Conservation (phyloP, 768 basidiomycete species). For the Phylloporus scabripes region DNA sequence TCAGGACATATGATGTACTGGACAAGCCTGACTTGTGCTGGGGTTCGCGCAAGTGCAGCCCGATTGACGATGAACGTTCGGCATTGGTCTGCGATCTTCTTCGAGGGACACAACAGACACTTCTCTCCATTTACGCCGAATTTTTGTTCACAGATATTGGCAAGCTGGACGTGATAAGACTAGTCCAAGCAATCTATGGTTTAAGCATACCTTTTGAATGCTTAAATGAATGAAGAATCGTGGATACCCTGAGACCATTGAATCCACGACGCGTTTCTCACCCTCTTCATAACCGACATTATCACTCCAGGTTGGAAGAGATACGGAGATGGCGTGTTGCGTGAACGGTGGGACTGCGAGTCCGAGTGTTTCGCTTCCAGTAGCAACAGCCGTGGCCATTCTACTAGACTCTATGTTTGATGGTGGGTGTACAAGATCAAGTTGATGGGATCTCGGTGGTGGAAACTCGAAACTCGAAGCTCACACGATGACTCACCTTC, state of each 20-base stretch:
- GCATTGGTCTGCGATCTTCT: constrained; percentile 66
- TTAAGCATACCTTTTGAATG: constrained; percentile 69
- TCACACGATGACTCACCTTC: background rate
- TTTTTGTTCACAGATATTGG: constrained; percentile 66
- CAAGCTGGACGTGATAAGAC: constrained; percentile 51
- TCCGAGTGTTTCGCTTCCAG: constrained; percentile 34
- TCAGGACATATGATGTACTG: constrained; percentile 70
- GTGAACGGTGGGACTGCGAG: constrained; percentile 58
- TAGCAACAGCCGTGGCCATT: constrained; percentile 6
- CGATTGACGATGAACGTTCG: constrained; percentile 63
- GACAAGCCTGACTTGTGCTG: constrained; percentile 50
- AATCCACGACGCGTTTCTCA: constrained; percentile 67
- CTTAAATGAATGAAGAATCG: constrained; percentile 88
- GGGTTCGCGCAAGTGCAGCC: constrained; percentile 37
- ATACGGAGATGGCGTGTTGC: constrained; percentile 92
- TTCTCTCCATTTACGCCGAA: constrained; percentile 67
- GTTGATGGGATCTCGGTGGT: background rate
- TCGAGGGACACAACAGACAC: constrained; percentile 76
- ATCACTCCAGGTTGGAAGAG: constrained; percentile 88
- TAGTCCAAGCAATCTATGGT: background rate
- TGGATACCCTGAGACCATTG: constrained; percentile 89
- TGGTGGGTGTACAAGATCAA: background rate
- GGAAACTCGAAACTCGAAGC: background rate
- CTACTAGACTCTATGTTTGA: background rate
- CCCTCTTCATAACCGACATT: constrained; percentile 91